Evolutionary conservation across 257 asterid genomes (phyloP).

Genomic region (Nicotiana tomentosiformis): DNA sequence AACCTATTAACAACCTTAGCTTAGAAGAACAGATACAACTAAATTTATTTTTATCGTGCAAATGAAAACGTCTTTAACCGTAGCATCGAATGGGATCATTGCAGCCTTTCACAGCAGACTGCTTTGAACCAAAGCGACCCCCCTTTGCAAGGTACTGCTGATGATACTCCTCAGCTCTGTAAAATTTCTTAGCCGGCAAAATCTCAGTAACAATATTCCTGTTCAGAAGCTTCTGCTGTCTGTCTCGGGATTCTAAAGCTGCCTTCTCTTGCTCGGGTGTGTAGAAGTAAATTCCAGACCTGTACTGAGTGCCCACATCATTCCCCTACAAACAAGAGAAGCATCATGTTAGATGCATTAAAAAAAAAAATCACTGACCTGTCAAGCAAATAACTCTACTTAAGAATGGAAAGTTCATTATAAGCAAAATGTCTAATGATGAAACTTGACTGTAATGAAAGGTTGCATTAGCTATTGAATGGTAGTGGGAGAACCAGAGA

Average conservation of each 20-base stretch:
- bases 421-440: background rate
- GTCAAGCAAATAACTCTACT: background rate
- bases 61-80: conserved; percentile 29
- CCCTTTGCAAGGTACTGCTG: conserved; percentile 94
- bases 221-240: conserved; percentile 59
- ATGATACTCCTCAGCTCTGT: conserved; percentile 89
- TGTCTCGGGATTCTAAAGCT: conserved; percentile 60
- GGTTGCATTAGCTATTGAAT: background rate
- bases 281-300: conserved; percentile 87
- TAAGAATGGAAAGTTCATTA: background rate
- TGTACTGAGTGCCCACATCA: conserved; percentile 85
- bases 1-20: background rate
- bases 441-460: background rate
- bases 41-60: background rate
- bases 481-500: background rate
- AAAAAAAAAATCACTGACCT: background rate
- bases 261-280: conserved; percentile 84
- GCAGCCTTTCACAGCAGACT: conserved; percentile 72
- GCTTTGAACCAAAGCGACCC: conserved; percentile 74
- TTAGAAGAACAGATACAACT: background rate
- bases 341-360: background rate
- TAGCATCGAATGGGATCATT: conserved; percentile 94
- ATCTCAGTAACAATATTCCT: conserved; percentile 73
- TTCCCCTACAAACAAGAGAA: conserved; percentile 51
- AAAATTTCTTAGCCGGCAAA: conserved; percentile 83